phyloP scores from a whole-genome alignment of 163 green algal species.

The Coccomyxa subellipsoidea region DNA sequence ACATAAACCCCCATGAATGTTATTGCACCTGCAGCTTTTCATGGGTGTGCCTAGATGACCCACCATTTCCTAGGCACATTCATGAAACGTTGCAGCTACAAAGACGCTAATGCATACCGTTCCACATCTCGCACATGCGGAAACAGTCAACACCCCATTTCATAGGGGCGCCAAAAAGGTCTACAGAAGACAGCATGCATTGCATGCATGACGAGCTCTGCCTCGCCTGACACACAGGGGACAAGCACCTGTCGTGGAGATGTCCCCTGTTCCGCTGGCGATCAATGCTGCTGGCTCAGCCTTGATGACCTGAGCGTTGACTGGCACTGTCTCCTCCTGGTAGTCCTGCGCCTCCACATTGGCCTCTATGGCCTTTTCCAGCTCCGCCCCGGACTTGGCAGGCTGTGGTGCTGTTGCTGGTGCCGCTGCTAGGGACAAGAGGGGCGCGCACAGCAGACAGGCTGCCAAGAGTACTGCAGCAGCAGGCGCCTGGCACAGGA shows the following conservation, averaged over 20 bases:
- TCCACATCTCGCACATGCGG: too few relatives aligned
- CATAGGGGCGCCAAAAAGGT: too few relatives aligned
- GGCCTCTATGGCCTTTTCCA: conserved; percentile 24
- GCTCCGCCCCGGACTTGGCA: conserved; percentile 16
- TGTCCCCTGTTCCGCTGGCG: conserved; percentile 30
- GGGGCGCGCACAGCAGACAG: not conserved
- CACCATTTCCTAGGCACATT: too few relatives aligned
- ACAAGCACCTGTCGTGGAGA: conserved; percentile 33
- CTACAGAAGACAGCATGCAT: too few relatives aligned
- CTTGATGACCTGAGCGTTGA: conserved; percentile 25
- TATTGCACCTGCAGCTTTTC: too few relatives aligned
- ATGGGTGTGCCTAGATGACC: too few relatives aligned
- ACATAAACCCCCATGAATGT: too few relatives aligned
- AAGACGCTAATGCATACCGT: too few relatives aligned
- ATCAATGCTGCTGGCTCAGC: conserved; percentile 30
- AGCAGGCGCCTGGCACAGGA: not conserved
- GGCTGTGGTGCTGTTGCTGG: not conserved
- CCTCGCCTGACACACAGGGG: too few relatives aligned
- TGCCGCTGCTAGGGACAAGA: not conserved
- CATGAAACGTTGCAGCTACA: too few relatives aligned
- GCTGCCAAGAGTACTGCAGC: not conserved
- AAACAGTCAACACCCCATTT: too few relatives aligned
- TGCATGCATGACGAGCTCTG: too few relatives aligned
- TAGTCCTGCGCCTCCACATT: conserved; percentile 30
- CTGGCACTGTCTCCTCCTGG: conserved; percentile 22